These are phyloP conservation scores for Uronychia setigera DNA, from an alignment of 73 alveolate genomes.

Conservation along the genomic window DNA sequence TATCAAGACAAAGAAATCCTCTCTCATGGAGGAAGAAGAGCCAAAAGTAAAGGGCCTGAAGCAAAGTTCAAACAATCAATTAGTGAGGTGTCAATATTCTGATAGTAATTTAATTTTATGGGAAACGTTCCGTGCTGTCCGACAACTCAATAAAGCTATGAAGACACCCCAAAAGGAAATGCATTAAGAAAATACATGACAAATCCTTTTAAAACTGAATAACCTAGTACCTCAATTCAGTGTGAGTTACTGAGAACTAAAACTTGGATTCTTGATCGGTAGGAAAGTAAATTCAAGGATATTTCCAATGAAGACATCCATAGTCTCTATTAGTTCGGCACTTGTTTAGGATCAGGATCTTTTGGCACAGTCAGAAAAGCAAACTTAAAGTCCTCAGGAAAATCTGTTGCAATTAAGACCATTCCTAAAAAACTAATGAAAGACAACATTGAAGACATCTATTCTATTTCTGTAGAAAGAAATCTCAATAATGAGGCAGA, in stretches of 20 bases:
- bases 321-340: constrained; percentile 35
- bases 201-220: too few relatives aligned
- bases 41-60: not conserved
- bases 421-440: not conserved
- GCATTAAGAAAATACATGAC: too few relatives aligned
- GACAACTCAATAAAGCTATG: too few relatives aligned
- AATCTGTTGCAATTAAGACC: constrained; percentile 32
- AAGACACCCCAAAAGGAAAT: too few relatives aligned
- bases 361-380: constrained; percentile 62
- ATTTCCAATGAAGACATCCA: constrained; percentile 48
- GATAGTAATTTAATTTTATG: too few relatives aligned
- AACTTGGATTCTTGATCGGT: too few relatives aligned
- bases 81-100: too few relatives aligned
- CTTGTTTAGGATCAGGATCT: constrained; percentile 43
- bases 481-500: constrained; percentile 29
- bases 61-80: not conserved
- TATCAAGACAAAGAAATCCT: not conserved
- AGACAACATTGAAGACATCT: not conserved
- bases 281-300: too few relatives aligned
- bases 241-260: too few relatives aligned
- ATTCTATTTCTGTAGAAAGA: constrained; percentile 42
- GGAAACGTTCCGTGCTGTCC: too few relatives aligned
- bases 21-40: not conserved
- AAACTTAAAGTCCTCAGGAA: constrained; percentile 20
- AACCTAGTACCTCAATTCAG: too few relatives aligned